Conservation (phyloP, 768 basidiomycete genomes). For the Mycena crocata region DNA sequence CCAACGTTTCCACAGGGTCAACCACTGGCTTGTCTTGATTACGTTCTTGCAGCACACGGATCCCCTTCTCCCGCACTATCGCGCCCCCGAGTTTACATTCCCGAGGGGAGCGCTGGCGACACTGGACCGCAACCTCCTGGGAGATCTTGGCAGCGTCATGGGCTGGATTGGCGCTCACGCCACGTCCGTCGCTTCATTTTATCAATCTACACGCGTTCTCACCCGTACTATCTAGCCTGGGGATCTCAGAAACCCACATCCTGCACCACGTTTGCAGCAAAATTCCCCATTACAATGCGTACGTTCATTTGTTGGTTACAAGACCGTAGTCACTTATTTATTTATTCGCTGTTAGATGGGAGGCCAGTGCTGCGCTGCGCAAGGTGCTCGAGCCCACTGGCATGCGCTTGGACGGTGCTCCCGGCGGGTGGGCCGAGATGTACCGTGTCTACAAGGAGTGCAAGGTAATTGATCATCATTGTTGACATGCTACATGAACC, state of each 20-base stretch:
- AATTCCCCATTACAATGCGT: conserved; percentile 95
- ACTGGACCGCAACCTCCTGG: conserved; percentile 85
- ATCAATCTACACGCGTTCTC: neutral
- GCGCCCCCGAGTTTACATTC: conserved; percentile 90
- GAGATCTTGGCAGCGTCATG: conserved; percentile 82
- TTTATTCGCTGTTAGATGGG: conserved; percentile 68
- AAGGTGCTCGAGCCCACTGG: conserved; percentile 74
- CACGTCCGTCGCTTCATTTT: conserved; percentile 60
- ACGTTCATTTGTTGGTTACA: conserved; percentile 36
- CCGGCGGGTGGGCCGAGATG: conserved; percentile 84
- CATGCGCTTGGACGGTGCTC: conserved; percentile 74
- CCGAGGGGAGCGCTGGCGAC: conserved; percentile 93
- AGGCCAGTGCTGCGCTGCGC: conserved; percentile 88
- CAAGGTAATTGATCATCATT: conserved; percentile 60
- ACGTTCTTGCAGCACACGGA: conserved; percentile 99
- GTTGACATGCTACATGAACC: neutral
- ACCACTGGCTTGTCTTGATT: conserved; percentile 96
- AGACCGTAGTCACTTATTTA: conserved; percentile 5
- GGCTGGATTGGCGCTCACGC: conserved; percentile 87
- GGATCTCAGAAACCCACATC: conserved; percentile 95
- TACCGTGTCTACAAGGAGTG: conserved; percentile 83
- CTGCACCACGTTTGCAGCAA: conserved; percentile 93
- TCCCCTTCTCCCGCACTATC: conserved; percentile 94
- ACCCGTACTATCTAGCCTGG: conserved; percentile 44
- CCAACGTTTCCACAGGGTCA: conserved; percentile 62